These are phyloP conservation scores for Chlamydomonas sphaeroides DNA, from an alignment of 139 green algal genomes.

Conservation along the genomic window DNA sequence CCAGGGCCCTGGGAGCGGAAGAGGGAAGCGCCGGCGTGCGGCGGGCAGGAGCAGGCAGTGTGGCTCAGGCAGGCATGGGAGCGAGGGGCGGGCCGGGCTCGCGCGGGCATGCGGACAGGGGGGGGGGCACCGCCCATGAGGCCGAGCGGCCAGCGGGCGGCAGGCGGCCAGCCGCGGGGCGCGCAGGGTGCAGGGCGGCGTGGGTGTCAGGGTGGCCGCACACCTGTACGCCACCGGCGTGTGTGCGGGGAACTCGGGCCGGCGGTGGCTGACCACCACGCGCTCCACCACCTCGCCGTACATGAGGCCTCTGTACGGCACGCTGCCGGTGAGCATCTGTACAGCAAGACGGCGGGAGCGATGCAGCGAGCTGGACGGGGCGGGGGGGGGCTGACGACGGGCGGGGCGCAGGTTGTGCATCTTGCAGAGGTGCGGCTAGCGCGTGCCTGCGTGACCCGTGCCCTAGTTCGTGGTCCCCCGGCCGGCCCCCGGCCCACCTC, in stretches of 20 bases:
- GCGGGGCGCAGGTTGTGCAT: too few species aligned
- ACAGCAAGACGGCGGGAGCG: too few species aligned
- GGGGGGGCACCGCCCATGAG: not conserved
- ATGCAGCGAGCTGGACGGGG: too few species aligned
- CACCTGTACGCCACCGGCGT: constrained; percentile 2
- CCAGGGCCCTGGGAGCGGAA: constrained; percentile 16
- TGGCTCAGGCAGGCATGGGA: not conserved
- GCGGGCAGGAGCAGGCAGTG: not conserved
- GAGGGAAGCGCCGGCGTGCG: too few species aligned
- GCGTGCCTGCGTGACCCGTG: too few species aligned
- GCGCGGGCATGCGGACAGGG: not conserved
- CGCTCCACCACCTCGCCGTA: constrained; percentile 46
- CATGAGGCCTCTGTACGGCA: constrained; percentile 41
- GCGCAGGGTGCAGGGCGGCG: too few species aligned
- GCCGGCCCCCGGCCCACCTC: too few species aligned
- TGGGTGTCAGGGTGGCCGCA: not conserved
- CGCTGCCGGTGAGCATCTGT: not conserved
- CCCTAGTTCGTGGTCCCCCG: too few species aligned
- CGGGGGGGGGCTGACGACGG: too few species aligned
- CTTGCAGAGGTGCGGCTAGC: too few species aligned
- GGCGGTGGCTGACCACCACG: constrained; percentile 32
- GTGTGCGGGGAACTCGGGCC: constrained; percentile 25
- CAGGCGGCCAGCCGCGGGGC: not conserved
- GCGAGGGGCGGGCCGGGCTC: not conserved
- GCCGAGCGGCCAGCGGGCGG: not conserved